phyloP scores from a whole-genome alignment of 768 basidiomycete species.

The Brasilioporus rufonigricans region DNA sequence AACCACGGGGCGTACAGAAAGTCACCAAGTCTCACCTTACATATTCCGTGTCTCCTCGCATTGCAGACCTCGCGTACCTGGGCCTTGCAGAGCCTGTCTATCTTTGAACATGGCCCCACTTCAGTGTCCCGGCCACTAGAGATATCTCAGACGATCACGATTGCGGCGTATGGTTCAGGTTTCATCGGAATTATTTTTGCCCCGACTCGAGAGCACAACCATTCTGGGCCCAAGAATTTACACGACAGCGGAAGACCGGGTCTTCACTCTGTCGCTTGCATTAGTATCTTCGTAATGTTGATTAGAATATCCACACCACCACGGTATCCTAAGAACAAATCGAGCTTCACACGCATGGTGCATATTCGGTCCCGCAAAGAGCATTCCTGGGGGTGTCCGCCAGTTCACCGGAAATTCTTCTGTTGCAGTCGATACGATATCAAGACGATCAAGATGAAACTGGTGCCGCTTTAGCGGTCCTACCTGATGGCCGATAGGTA shows the following conservation, averaged over 20 bases:
- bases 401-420: background rate
- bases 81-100: no score
- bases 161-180: background rate
- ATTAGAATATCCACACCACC: background rate
- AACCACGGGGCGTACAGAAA: background rate
- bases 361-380: background rate
- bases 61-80: background rate
- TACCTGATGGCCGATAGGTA: background rate
- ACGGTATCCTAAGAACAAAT: background rate
- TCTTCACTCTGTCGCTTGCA: background rate
- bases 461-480: background rate
- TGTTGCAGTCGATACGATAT: background rate
- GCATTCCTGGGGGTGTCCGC: background rate
- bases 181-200: background rate
- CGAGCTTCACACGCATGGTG: constrained; percentile 1
- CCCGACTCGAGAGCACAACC: background rate
- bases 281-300: background rate
- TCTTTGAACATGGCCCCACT: background rate
- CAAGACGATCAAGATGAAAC: no score
- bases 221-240: background rate
- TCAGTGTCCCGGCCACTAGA: background rate
- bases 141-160: background rate
- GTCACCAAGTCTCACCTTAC: background rate
- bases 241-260: background rate
- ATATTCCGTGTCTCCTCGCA: background rate